A percentile compares a stretch with the other conserved stretches of the same genome.
phyloP scores from a whole-genome alignment of 192 early-diverging fungal species.

The Backusella tarrabulga region DNA sequence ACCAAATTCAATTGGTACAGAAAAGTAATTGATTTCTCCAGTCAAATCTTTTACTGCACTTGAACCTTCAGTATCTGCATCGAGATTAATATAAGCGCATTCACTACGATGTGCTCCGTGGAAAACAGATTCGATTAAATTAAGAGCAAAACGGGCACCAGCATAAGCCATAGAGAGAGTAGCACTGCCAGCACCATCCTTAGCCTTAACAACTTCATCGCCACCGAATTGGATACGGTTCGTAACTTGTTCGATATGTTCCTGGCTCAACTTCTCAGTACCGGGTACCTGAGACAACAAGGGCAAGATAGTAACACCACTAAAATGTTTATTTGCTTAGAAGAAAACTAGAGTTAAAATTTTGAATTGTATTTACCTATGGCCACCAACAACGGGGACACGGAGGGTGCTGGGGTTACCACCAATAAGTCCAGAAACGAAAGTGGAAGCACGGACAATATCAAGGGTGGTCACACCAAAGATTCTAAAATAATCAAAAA shows the following conservation, averaged over 20 bases:
- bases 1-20: slow-evolving; percentile 72
- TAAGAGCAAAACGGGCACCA: slow-evolving; percentile 84
- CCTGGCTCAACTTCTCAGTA: slow-evolving; percentile 69
- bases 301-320: slow-evolving; percentile 93
- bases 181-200: slow-evolving; percentile 87
- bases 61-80: slow-evolving; percentile 49
- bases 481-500: slow-evolving; percentile 36
- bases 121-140: slow-evolving; percentile 76
- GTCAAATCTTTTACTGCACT: slow-evolving; percentile 48
- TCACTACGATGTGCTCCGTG: slow-evolving; percentile 75
- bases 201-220: slow-evolving; percentile 98
- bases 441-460: slow-evolving; percentile 90
- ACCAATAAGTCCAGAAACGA: slow-evolving; percentile 78
- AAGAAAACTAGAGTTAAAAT: no score
- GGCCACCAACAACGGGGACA: slow-evolving; percentile 89
- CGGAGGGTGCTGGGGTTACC: slow-evolving; percentile 67
- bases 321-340: slow-evolving; percentile 16
- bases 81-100: slow-evolving; percentile 77
- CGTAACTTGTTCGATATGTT: slow-evolving; percentile 85
- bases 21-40: slow-evolving; percentile 66
- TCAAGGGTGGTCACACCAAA: slow-evolving; percentile 97
- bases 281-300: slow-evolving; percentile 74
- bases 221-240: slow-evolving; percentile 97
- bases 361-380: slow-evolving; percentile 32
- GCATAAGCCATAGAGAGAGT: slow-evolving; percentile 89